These are phyloP conservation scores for Scopulariopsis brevicaulis DNA, from an alignment of 2,329 filamentous ascomycete species.

Conservation along the genomic window DNA sequence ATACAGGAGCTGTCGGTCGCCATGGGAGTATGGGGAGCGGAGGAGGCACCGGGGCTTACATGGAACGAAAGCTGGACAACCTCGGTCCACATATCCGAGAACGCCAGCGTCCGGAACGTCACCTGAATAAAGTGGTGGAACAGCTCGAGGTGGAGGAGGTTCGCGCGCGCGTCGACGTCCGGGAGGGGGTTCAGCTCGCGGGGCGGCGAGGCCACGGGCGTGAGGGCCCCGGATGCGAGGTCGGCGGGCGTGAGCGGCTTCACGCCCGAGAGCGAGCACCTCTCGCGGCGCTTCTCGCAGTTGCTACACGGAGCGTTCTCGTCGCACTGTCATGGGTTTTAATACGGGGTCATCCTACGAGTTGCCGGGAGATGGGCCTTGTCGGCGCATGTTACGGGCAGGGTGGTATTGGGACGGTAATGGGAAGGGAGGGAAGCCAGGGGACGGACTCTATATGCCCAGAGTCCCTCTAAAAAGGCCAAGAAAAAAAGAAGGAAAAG, in stretches of 20 bases:
- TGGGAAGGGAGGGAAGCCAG: neutral
- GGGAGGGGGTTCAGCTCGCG: conserved; percentile 1
- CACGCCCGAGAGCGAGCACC: conserved; percentile 2
- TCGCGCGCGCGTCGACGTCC: conserved; percentile 9
- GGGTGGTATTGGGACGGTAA: neutral
- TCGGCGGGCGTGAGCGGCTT: conserved; percentile 1
- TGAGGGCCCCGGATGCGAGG: neutral
- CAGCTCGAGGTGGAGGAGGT: conserved; percentile 18
- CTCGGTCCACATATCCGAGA: conserved; percentile 14
- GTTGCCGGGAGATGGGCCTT: neutral
- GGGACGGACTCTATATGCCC: too few relatives aligned
- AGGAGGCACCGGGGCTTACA: conserved; percentile 6
- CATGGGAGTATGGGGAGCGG: neutral
- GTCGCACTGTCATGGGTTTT: conserved; percentile 13
- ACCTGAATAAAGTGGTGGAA: conserved; percentile 17
- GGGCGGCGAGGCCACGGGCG: neutral
- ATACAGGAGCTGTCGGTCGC: too few relatives aligned
- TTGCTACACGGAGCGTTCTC: conserved; percentile 14
- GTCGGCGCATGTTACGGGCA: neutral
- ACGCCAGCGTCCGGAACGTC: conserved; percentile 14
- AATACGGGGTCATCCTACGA: neutral
- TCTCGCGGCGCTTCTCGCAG: conserved; percentile 14
- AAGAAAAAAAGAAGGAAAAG: neutral
- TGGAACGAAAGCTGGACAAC: conserved; percentile 14
- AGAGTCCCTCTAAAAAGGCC: too few relatives aligned